A percentile compares a stretch with the other conserved stretches of the same genome.
Conservation (phyloP, 306 rosid genomes). For the Rosa lucieae region DNA sequence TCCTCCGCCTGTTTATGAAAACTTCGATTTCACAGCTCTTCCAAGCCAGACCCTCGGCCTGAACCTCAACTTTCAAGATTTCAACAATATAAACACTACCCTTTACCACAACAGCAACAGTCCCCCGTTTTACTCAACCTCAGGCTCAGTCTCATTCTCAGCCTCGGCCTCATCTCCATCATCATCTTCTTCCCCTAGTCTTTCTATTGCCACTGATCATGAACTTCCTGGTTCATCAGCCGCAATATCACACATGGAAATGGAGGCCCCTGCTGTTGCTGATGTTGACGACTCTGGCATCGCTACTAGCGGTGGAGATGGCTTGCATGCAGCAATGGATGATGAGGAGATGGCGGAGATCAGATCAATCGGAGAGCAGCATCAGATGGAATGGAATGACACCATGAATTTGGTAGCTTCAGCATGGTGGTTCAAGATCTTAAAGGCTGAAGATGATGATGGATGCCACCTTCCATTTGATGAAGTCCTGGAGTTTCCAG, state of each 20-base stretch:
- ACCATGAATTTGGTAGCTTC: conserved; percentile 70
- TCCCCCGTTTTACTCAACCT: conserved; percentile 34
- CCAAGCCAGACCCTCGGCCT: conserved; percentile 79
- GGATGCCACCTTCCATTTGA: conserved; percentile 41
- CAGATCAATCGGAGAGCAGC: conserved; percentile 71
- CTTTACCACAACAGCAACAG: conserved; percentile 37
- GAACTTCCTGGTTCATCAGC: conserved; percentile 35
- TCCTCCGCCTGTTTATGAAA: conserved; percentile 41
- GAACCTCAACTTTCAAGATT: conserved; percentile 79
- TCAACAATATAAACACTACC: conserved; percentile 49
- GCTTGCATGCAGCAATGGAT: conserved; percentile 60
- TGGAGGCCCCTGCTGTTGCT: conserved; percentile 35
- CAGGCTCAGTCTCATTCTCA: conserved; percentile 33
- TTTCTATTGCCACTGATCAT: conserved; percentile 39
- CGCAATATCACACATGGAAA: conserved; percentile 37
- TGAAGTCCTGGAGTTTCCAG: conserved; percentile 65
- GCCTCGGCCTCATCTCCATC: conserved; percentile 42
- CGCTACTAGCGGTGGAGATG: conserved; percentile 30
- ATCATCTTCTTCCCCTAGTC: conserved; percentile 44
- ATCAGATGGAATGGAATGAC: conserved; percentile 86
- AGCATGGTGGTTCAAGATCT: conserved; percentile 83
- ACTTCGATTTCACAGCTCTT: conserved; percentile 48
- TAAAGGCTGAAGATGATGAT: conserved; percentile 42
- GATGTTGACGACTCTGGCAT: conserved; percentile 34
- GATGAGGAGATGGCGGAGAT: conserved; percentile 87